Evolutionary conservation across 345 rosid genomes (phyloP).

Genomic region (Citrus hindsii): DNA sequence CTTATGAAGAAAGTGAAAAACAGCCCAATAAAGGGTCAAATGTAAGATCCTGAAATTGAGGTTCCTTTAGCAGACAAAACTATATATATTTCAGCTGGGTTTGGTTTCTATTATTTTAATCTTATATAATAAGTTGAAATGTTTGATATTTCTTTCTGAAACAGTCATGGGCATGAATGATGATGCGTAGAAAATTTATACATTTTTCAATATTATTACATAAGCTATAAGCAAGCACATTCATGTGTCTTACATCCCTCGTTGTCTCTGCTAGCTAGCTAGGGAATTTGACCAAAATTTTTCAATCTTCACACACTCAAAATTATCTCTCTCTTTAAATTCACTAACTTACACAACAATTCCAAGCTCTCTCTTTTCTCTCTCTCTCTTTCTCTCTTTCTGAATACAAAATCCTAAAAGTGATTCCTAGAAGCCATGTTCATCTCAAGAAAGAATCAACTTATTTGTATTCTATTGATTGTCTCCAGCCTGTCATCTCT

Average conservation of each 20-base stretch:
- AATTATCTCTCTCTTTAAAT: slow-evolving; percentile 6
- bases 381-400: neutral
- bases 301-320: slow-evolving; percentile 3
- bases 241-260: neutral
- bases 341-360: slow-evolving; percentile 3
- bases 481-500: slow-evolving; percentile 29
- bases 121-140: neutral
- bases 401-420: neutral
- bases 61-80: slow-evolving; percentile 5
- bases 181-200: neutral
- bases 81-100: slow-evolving; percentile 13
- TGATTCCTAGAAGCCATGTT: slow-evolving; percentile 14
- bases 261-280: neutral
- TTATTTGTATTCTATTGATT: slow-evolving; percentile 24
- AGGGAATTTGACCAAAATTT: slow-evolving; percentile 14
- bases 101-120: slow-evolving; percentile 9
- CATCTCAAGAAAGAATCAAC: slow-evolving; percentile 21
- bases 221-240: neutral
- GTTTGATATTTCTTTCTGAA: neutral
- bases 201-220: neutral
- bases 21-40: slow-evolving; percentile 22
- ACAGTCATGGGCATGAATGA: neutral
- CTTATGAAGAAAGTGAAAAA: neutral
- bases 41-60: slow-evolving; percentile 41
- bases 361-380: neutral